Evolutionary conservation across 2,329 filamentous ascomycete genomes (phyloP), one percentile per base, ranked within the genome.

Genomic region (Cladophialophora chaetospira): DNA sequence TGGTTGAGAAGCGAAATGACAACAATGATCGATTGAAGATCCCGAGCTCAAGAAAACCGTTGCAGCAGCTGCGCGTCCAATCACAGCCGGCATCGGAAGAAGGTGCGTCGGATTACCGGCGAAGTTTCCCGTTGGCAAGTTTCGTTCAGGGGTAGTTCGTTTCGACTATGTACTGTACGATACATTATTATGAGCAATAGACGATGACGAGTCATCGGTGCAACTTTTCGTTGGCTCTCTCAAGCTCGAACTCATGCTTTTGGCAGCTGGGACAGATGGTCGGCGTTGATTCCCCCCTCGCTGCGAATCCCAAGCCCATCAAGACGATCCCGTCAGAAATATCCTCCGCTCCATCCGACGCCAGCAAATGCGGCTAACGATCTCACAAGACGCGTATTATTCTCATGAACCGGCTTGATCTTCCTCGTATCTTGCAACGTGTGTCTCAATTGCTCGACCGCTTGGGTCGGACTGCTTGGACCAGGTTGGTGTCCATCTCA

Each of bases 401-500:
- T 50, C 61, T 55, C 42, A 55, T 50, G 48, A 31, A 10, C 53
- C 51, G 11, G 33, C 43, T 35, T 54, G 55, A 21, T 55, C 51
- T 5, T 66, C 77, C 23, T 9, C 23, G 70, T 93, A 93, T 76
- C 91, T 91, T 66, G 83, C 82, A 72, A 87, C 78, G 76, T 93
- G 89, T 44, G 82, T 89, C 54, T 85, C 71, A 71, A 94, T 92
- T 60, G 89, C 88, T 75, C 89, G 85, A 79, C 94, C 95, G 75
- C 89, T 96, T 60, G 94, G 94, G 74, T 99, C 94, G 23, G 86
- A 89, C 83, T 97, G 91, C 74, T 96, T 89, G 55, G 90, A 96
- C 94, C 94, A 99, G 33, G 89, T 99, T 25, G 94, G 94, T 55
- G 89, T 91, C 95, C 94, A 99, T 70, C 94, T 83, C 89, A 90